phyloP scores from a whole-genome alignment of 2,329 filamentous ascomycete species.

The Zalaria sp. region DNA sequence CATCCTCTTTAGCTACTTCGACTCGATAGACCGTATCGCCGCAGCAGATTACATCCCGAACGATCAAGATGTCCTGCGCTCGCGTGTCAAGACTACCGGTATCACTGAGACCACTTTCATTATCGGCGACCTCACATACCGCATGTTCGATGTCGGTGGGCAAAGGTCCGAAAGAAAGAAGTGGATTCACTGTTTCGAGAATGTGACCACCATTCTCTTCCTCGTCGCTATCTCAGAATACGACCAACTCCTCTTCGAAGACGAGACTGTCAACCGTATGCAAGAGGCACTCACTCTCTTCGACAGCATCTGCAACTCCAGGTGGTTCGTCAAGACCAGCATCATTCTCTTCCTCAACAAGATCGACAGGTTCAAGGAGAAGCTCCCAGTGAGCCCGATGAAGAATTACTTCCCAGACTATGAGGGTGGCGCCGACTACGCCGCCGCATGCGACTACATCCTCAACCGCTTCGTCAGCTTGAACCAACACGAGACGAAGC shows the following conservation, averaged over 20 bases:
- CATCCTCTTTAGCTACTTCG: conserved; percentile 60
- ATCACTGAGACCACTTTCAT: conserved; percentile 95
- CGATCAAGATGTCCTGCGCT: conserved; percentile 88
- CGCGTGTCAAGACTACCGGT: conserved; percentile 94
- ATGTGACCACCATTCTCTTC: conserved; percentile 83
- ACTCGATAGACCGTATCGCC: conserved; percentile 83
- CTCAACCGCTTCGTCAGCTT: conserved; percentile 88
- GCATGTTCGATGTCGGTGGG: conserved; percentile 95
- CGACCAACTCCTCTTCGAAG: conserved; percentile 90
- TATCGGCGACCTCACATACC: conserved; percentile 85
- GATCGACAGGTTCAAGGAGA: conserved; percentile 52
- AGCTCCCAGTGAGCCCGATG: conserved; percentile 58
- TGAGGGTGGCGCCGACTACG: conserved; percentile 91
- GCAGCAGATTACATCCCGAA: conserved; percentile 82
- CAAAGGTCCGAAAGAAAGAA: conserved; percentile 96
- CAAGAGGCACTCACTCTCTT: conserved; percentile 40
- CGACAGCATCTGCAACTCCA: conserved; percentile 38
- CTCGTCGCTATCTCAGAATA: conserved; percentile 92
- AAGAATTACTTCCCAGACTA: conserved; percentile 66
- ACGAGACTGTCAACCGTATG: conserved; percentile 68
- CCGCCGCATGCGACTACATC: conserved; percentile 94
- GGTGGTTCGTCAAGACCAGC: conserved; percentile 37
- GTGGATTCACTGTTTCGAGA: conserved; percentile 96
- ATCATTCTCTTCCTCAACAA: conserved; percentile 41
- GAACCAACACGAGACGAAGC: conserved; percentile 98